These are phyloP conservation scores for Candida dubliniensis DNA, from an alignment of 1,139 yeast species.

Conservation along the genomic window DNA sequence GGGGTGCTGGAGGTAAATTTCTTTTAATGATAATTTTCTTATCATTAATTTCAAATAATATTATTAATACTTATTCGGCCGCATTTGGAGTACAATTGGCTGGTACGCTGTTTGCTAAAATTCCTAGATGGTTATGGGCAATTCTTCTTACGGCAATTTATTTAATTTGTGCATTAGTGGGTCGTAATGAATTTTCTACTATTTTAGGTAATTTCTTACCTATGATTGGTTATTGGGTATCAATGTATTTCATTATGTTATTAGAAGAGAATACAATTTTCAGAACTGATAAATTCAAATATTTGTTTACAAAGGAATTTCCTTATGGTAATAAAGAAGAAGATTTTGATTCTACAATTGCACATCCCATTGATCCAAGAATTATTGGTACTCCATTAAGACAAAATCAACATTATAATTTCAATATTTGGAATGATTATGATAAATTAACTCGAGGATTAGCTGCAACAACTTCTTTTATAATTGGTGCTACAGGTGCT, in stretches of 20 bases:
- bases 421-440: slow-evolving; percentile 65
- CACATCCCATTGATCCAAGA: neutral
- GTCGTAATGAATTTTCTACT: slow-evolving; percentile 70
- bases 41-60: slow-evolving; percentile 77
- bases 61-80: slow-evolving; percentile 74
- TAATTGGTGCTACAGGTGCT: slow-evolving; percentile 70
- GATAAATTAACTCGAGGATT: slow-evolving; percentile 57
- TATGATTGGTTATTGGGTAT: slow-evolving; percentile 93
- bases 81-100: slow-evolving; percentile 78
- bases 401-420: slow-evolving; percentile 50
- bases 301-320: slow-evolving; percentile 57
- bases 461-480: slow-evolving; percentile 63
- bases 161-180: slow-evolving; percentile 71
- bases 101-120: slow-evolving; percentile 56
- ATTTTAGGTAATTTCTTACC: slow-evolving; percentile 88
- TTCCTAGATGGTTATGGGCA: slow-evolving; percentile 84
- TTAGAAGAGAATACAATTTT: slow-evolving; percentile 76
- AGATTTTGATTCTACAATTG: slow-evolving; percentile 5
- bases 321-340: slow-evolving; percentile 1
- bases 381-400: slow-evolving; percentile 13
- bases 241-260: slow-evolving; percentile 72
- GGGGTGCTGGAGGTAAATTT: slow-evolving; percentile 83
- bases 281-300: slow-evolving; percentile 52
- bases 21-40: slow-evolving; percentile 66
- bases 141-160: slow-evolving; percentile 63